phyloP scores from a whole-genome alignment of 345 rosid genomes.

The Corymbia maculata region DNA sequence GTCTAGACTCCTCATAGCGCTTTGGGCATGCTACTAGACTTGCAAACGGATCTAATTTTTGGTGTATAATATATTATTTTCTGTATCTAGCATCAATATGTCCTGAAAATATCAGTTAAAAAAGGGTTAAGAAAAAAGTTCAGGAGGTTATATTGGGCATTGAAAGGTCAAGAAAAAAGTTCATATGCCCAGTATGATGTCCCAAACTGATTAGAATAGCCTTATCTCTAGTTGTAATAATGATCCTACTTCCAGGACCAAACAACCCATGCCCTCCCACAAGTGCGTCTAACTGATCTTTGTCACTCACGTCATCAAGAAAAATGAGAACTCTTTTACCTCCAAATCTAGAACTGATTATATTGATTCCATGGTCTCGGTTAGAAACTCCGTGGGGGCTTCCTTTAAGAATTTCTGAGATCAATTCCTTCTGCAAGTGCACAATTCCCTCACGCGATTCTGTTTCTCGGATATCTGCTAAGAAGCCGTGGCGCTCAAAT shows the following conservation, averaged over 20 bases:
- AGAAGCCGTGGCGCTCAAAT: neutral
- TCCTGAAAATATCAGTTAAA: neutral
- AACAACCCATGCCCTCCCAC: neutral
- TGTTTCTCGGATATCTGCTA: neutral
- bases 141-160: neutral
- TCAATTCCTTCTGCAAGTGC: neutral
- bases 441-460: neutral
- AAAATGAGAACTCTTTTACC: neutral
- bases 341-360: neutral
- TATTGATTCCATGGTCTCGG: neutral
- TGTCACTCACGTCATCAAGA: neutral
- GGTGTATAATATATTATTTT: too few relatives aligned
- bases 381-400: neutral
- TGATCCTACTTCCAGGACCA: neutral
- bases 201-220: neutral
- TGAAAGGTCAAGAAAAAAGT: neutral
- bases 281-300: neutral
- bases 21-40: neutral
- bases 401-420: neutral
- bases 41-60: too few relatives aligned
- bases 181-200: neutral
- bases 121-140: rapidly evolving
- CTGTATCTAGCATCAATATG: neutral
- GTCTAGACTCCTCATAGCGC: neutral
- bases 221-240: neutral